Evolutionary conservation across 2,329 filamentous ascomycete genomes (phyloP), one percentile per base, ranked within the genome.

Genomic region (Septoria petroselini): DNA sequence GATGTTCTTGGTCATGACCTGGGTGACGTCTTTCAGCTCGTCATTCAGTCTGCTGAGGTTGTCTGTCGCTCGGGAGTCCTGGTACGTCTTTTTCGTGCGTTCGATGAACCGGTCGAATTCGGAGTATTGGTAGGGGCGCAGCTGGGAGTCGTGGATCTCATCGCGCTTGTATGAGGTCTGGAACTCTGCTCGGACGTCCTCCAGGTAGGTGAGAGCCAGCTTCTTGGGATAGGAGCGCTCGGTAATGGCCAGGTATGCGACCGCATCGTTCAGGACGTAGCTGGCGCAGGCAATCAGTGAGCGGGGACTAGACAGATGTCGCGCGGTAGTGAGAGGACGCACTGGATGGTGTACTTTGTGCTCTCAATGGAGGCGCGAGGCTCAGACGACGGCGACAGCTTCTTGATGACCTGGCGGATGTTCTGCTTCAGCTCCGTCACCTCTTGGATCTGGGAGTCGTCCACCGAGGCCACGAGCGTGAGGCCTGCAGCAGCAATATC

Each of bases 1-100:
- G 61, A 98, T 97, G 71, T 98, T 98, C 81, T 97, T 97, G 48
- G 91, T 97, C 94, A 98, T 98, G 66, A 98, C 91, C 74, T 96
- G 91, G 1, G 93, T 97, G 48, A 98, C 94, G 71, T 97, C 93
- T 69, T 91, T 86, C 59, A 98, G 81, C 78, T 98, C 94, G 67
- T 96, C 89, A 67, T 98, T 97, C 59, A 98, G 77, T 73, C 91
- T 90, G 71, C 94, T 89, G 50, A 98, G 81, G 72, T 97, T 97
- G 72, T 91, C 87, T 11, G 88, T 82, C 12, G 93, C 93, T 58
- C 93, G 84, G 47, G 86, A 83, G 70, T 98, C 93, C 63, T 93
- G 88, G 72, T 98, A 98, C 21, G 91, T 90, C 62, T 90, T 86
- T 73, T 91, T 93, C 33, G 91, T 95, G 68, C 89, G 86, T 67